Percentiles rank a stretch among this genome's conserved stretches.
phyloP scores from a whole-genome alignment of 192 early-diverging fungal species.

The Haplosporangium gracile region DNA sequence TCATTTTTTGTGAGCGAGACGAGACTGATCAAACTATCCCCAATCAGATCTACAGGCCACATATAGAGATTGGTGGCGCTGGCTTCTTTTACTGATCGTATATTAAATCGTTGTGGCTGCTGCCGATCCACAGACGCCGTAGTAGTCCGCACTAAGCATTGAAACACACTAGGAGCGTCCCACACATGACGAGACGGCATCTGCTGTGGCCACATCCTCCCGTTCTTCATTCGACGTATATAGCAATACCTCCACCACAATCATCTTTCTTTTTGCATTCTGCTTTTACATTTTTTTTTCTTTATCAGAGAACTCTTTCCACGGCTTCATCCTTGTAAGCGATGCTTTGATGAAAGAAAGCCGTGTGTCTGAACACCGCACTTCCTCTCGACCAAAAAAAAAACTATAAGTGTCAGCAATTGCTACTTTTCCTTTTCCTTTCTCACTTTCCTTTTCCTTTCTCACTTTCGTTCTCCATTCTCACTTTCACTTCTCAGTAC shows the following conservation, averaged over 20 bases:
- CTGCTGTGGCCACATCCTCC: background rate
- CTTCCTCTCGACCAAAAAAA: background rate
- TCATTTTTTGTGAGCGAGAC: background rate
- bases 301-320: background rate
- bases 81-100: background rate
- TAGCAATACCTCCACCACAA: background rate
- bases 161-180: background rate
- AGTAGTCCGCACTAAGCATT: background rate
- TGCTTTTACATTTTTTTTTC: background rate
- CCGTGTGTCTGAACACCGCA: background rate
- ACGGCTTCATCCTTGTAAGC: background rate
- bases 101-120: too few relatives aligned
- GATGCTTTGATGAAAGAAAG: background rate
- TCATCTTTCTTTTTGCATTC: too few relatives aligned
- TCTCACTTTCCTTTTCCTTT: too few relatives aligned
- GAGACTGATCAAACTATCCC: background rate
- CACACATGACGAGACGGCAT: background rate
- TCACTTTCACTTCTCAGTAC: too few relatives aligned
- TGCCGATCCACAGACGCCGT: background rate
- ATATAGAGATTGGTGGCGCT: background rate
- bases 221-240: background rate
- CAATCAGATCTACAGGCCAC: constrained; percentile 1
- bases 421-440: too few relatives aligned
- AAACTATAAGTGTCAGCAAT: background rate
- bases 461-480: too few relatives aligned